These are phyloP conservation scores for Hericium rajendrae DNA, from an alignment of 768 basidiomycete genomes.

Conservation along the genomic window DNA sequence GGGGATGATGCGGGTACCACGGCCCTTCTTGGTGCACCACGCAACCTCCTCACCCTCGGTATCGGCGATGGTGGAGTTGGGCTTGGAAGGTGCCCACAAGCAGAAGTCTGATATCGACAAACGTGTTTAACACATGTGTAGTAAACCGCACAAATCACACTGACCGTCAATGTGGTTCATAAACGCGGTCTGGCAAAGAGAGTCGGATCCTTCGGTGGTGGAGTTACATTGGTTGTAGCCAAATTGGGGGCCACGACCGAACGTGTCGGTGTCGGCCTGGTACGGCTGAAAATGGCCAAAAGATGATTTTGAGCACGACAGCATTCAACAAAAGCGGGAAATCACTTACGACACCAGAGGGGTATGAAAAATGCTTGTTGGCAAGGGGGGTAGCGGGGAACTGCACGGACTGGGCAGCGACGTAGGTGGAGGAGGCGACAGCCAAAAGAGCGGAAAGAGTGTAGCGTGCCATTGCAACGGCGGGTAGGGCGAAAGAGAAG, in stretches of 20 bases:
- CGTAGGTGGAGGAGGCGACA: slow-evolving; percentile 18
- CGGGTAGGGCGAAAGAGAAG: slow-evolving; percentile 1
- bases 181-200: slow-evolving; percentile 63
- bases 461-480: slow-evolving; percentile 23
- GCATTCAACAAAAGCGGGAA: background rate
- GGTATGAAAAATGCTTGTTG: slow-evolving; percentile 17
- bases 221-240: slow-evolving; percentile 66
- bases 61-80: slow-evolving; percentile 47
- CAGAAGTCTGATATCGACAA: slow-evolving; percentile 47
- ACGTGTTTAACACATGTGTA: background rate
- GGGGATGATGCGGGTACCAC: slow-evolving; percentile 70
- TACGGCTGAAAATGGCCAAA: slow-evolving; percentile 31
- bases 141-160: slow-evolving; percentile 1
- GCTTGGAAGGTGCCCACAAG: slow-evolving; percentile 47
- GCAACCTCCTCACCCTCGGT: slow-evolving; percentile 65
- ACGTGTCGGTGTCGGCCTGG: slow-evolving; percentile 34
- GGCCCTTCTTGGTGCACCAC: slow-evolving; percentile 65
- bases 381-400: slow-evolving; percentile 21
- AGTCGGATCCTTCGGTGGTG: slow-evolving; percentile 49
- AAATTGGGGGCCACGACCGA: slow-evolving; percentile 43
- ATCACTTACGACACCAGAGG: slow-evolving; percentile 14
- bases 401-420: slow-evolving; percentile 15
- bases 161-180: slow-evolving; percentile 46
- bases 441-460: slow-evolving; percentile 26
- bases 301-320: background rate